Base-by-base conservation (phyloP, 805 yeast species). In the Torulaspora quercuum region DNA sequence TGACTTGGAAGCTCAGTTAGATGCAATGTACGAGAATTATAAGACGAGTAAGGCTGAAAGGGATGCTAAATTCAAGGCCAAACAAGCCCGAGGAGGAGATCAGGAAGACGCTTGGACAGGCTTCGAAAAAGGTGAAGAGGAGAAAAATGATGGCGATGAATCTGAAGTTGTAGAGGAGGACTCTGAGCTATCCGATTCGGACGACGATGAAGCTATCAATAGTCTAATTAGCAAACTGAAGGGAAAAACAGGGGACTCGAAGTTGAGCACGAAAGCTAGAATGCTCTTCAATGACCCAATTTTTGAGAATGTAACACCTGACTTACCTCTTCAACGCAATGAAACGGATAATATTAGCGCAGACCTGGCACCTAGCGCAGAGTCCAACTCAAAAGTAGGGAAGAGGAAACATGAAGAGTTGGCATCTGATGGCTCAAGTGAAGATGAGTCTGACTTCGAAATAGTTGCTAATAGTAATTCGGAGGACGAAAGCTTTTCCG, bases 101-200 rank as follows among this genome's bases (percentile, higher is more conserved):
- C 78, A 78, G 49, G 92, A 82, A 46, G 86, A 77, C 39, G 75
- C 72, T 33, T 84, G 92, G 92, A 81, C 79, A 29, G 92, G 92
- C 44, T 78, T 84, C 40, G 57, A 68, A 21, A 79, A 73, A 10
- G 71, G 70, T 25, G 67, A 63, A 9, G 62, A 61, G 16, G 69
- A 61, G 21, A 67, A 63, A 26, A 59, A 52, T 9, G 61, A 53
- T n/a, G 64, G 65, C 14, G 75, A 73, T 36, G 69, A 64, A 12
- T 62, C 50, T 11, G 67, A 61, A 14, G 70, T 66, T 14, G 53
- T 50, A 12, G 72, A 64, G 15, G 49, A 51, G 36, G 71, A 65
- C 23, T 28, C 57, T 47, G 55, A 59, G 17, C 81, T 76, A 51
- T 53, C 67, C 14, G 85, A 78, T 45, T 67, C 77, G 31, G 89